Percentiles rank a stretch among this genome's conserved stretches.
These are phyloP conservation scores for Hyparrhenia diplandra DNA, from an alignment of 176 grass and related monocot species.

Conservation along the genomic window DNA sequence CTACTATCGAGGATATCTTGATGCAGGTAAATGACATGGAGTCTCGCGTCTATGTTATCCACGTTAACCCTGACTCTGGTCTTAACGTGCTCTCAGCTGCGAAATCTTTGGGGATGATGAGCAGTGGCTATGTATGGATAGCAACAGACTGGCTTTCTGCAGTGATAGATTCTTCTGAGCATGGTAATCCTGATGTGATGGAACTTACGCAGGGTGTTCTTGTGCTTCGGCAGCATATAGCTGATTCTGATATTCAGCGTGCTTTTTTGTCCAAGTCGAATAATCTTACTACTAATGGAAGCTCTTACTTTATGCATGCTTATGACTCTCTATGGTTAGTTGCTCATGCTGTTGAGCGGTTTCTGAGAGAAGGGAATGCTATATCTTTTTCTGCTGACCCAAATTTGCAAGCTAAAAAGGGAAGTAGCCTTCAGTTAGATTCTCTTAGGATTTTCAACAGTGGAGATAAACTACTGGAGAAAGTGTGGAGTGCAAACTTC, in stretches of 20 bases:
- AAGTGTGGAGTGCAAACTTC: slow-evolving; percentile 62
- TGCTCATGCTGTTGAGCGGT: slow-evolving; percentile 76
- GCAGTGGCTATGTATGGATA: slow-evolving; percentile 80
- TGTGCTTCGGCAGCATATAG: slow-evolving; percentile 64
- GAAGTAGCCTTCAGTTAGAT: slow-evolving; percentile 51
- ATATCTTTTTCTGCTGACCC: slow-evolving; percentile 67
- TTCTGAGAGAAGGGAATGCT: slow-evolving; percentile 54
- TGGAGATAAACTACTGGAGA: slow-evolving; percentile 63
- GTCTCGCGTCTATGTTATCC: slow-evolving; percentile 72
- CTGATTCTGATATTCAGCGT: slow-evolving; percentile 43
- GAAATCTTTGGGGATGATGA: slow-evolving; percentile 76
- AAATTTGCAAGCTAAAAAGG: slow-evolving; percentile 41
- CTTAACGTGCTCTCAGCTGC: slow-evolving; percentile 61
- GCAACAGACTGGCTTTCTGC: slow-evolving; percentile 90
- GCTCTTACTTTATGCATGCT: slow-evolving; percentile 58
- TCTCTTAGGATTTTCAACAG: slow-evolving; percentile 53
- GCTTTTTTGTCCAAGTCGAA: slow-evolving; percentile 54
- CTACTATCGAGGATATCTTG: slow-evolving; percentile 40
- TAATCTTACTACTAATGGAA: slow-evolving; percentile 28
- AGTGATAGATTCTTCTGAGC: slow-evolving; percentile 43
- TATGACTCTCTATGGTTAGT: slow-evolving; percentile 88
- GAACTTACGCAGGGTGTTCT: slow-evolving; percentile 68
- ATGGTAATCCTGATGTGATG: slow-evolving; percentile 32
- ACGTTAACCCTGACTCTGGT: slow-evolving; percentile 86
- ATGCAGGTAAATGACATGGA: slow-evolving; percentile 71